Evolutionary conservation across 2,329 filamentous ascomycete genomes (phyloP), one percentile per base, ranked within the genome.

Genomic region (Nannizzia gypsea): DNA sequence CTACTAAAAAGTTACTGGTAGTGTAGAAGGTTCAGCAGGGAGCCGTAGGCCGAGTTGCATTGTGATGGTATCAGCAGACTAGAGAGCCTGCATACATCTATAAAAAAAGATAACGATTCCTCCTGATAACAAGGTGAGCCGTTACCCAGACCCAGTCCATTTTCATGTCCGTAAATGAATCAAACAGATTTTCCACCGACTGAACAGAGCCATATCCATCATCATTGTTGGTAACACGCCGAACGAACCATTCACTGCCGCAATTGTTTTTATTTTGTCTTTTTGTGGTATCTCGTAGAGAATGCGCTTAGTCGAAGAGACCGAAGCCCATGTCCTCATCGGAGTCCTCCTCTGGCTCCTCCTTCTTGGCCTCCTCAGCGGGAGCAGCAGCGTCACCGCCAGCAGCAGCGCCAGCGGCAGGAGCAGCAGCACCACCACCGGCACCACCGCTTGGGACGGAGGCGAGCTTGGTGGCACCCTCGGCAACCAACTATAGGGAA

Each of bases 381-480:
- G 78, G 80, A 67, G 81, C 82, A 69, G 78, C 85, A 69, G 78
- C 88, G 69, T 80, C 87, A 68, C 79, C 86, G 69, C 80, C 86
- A 70, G 79, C 87, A 72, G 80, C 88, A 73, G 79, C 87, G 74
- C 79, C 84, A 76, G 81, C 78, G 76, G 81, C 78, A 67, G 74
- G 72, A 68, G 75, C 82, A 71, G 80, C 81, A 71, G 80, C 80
- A 71, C 78, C 86, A 76, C 80, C 88, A 73, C 82, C 88, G 73
- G 81, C 83, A 78, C 91, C 91, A 72, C 91, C 93, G 73, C 89
- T 90, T 78, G 93, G 91, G 74, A 99, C 92, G 79, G 92, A 96
- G 71, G 93, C 93, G 73, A 99, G 90, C 87, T 99, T 99, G 78
- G 81, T 73, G 67, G 88, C 85, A 75, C 93, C 93, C 79, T 91